A percentile compares a stretch with the other conserved stretches of the same genome.
These are phyloP conservation scores for Cyclotella distinguenda DNA, from an alignment of 108 stramenopile genomes.

Conservation along the genomic window DNA sequence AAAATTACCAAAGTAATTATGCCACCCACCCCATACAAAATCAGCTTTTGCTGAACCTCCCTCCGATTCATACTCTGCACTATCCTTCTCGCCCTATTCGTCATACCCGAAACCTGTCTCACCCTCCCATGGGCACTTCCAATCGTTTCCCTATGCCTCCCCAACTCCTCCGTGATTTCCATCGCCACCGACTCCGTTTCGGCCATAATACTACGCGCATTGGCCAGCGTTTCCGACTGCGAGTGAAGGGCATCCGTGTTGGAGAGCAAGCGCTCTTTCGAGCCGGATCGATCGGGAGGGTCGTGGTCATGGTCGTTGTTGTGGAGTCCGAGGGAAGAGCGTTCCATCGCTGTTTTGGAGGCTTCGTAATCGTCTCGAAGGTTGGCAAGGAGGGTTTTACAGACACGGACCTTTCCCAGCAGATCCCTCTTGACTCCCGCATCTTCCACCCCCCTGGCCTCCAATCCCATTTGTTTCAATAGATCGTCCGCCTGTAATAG, in stretches of 20 bases:
- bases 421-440: conserved; percentile 68
- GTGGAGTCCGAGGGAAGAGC: conserved; percentile 25
- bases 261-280: conserved; percentile 56
- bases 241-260: conserved; percentile 69
- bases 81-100: conserved; percentile 87
- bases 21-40: conserved; percentile 79
- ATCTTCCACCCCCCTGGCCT: conserved; percentile 81
- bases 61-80: conserved; percentile 88
- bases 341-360: conserved; percentile 35
- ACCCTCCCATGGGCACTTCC: conserved; percentile 83
- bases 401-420: conserved; percentile 67
- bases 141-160: conserved; percentile 91
- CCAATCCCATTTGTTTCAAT: conserved; percentile 95
- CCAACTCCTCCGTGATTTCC: conserved; percentile 92
- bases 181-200: conserved; percentile 93
- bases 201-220: conserved; percentile 87
- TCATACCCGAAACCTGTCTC: conserved; percentile 85
- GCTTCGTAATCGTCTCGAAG: conserved; percentile 62
- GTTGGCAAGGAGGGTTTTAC: conserved; percentile 41
- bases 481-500: conserved; percentile 89
- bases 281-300: not conserved
- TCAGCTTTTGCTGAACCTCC: conserved; percentile 89
- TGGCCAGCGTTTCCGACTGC: conserved; percentile 87
- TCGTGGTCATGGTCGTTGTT: conserved; percentile 1
- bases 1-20: conserved; percentile 43